Base-by-base conservation (phyloP, 345 rosid species). In the Jatropha curcas region DNA sequence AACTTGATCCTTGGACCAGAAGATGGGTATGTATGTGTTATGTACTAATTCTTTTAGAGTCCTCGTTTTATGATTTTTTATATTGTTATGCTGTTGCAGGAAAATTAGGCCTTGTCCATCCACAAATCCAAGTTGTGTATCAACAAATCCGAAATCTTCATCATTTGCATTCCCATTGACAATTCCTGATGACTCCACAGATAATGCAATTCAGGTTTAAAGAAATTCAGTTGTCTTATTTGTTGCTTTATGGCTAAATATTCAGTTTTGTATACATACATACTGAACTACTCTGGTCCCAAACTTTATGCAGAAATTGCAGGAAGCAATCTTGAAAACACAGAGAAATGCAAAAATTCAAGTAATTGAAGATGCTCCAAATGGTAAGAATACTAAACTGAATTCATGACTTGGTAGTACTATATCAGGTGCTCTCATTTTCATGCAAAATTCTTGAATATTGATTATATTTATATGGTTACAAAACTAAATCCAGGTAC, bases 61-160 rank as follows among this genome's bases (percentile, higher is more conserved):
- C 3, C n/a, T 0, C 7, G 19, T 27, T 12, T 60, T 3, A 1
- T 31, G 19, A 41, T 17, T 53, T 41, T 22, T 30, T 30, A 19
- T 34, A 43, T 3, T 81, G 1, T 41, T 31, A n/a, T 59, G 1
- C 57, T 51, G 16, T 65, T 79, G 76, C 77, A 89, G 98, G 81
- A 94, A 90, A 82, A 90, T 90, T 71, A 83, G 93, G 70, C 91
- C 97, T 70, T 94, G 97, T 67, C 98, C 98, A 31, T 92, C 98
- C 4, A 82, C 81, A 3, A 92, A 94, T 77, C 95, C 98, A 3
- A 89, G 97, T 5, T 92, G 97, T 83, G 74, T 94, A 6, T 90
- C 98, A 0, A 89, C 97, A 12, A 94, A 94, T 79, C 97, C 98
- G 0, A 89, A 84, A 74, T 90, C 98, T 11, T 85, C 97, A n/a